phyloP scores from a whole-genome alignment of 441 rosid genomes.

The Brassica balearica region DNA sequence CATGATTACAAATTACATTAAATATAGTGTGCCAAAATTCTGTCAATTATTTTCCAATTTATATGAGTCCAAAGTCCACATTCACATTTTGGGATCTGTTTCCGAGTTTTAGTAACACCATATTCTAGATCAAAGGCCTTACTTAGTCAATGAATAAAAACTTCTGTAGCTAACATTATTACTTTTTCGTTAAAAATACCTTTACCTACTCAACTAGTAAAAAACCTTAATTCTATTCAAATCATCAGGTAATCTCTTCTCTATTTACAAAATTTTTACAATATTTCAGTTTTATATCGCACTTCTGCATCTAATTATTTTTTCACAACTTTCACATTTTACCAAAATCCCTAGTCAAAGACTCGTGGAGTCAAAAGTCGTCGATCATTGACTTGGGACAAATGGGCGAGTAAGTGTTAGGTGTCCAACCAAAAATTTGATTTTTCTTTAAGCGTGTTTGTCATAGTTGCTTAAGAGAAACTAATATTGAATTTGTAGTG shows the following conservation, averaged over 20 bases:
- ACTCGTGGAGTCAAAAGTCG: constrained; percentile 30
- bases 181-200: too few species aligned
- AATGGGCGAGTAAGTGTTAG: constrained; percentile 19
- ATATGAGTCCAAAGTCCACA: constrained; percentile 31
- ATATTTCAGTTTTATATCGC: constrained; percentile 6
- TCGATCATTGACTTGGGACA: constrained; percentile 31
- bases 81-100: constrained; percentile 36
- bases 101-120: too few species aligned
- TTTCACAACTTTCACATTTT: constrained; percentile 21
- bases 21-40: constrained; percentile 20
- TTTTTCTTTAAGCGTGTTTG: constrained; percentile 13
- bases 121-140: too few species aligned
- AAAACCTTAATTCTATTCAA: too few species aligned
- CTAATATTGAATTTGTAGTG: not conserved
- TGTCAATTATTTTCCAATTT: constrained; percentile 36
- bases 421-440: constrained; percentile 25
- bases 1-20: constrained; percentile 21
- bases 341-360: constrained; percentile 20
- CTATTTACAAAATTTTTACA: not conserved
- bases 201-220: too few species aligned
- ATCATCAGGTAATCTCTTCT: not conserved
- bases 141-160: too few species aligned
- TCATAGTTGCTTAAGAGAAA: not conserved
- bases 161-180: too few species aligned
- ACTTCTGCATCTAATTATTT: constrained; percentile 2